Evolutionary conservation across 2,329 filamentous ascomycete species (phyloP).

Genomic region (Gyromitra esculenta): DNA sequence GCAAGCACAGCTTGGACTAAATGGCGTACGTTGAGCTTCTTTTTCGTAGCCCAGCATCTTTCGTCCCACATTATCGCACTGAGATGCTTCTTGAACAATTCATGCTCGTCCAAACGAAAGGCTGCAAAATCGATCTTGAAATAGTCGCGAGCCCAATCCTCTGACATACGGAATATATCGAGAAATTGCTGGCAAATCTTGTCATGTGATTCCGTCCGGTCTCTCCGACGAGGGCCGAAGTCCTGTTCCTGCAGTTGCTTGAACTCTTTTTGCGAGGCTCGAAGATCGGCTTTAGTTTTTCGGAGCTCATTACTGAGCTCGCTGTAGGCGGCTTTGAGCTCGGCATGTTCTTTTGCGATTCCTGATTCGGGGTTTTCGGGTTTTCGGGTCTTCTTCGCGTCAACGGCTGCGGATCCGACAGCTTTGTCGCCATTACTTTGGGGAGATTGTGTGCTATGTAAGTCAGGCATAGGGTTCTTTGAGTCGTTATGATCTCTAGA

Average conservation of each 20-base stretch:
- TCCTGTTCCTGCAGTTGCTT: constrained; percentile 20
- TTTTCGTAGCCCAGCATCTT: constrained; percentile 14
- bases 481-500: no score
- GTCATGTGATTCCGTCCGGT: constrained; percentile 12
- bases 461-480: no score
- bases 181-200: constrained; percentile 20
- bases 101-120: constrained; percentile 18
- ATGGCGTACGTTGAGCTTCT: constrained; percentile 30
- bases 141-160: constrained; percentile 39
- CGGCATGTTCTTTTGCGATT: neutral
- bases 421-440: no score
- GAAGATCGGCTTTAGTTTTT: constrained; percentile 9
- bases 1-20: constrained; percentile 44
- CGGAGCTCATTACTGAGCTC: neutral
- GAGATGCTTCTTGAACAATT: constrained; percentile 5
- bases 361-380: neutral
- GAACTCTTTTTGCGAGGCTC: constrained; percentile 17
- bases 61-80: constrained; percentile 2
- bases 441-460: no score
- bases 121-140: constrained; percentile 24
- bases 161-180: constrained; percentile 18
- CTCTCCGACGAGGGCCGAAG: neutral
- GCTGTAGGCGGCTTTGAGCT: neutral
- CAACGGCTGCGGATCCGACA: no score
- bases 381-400: neutral